phyloP scores from a whole-genome alignment of 1,139 yeast species.

The Waltiozyma solani region DNA sequence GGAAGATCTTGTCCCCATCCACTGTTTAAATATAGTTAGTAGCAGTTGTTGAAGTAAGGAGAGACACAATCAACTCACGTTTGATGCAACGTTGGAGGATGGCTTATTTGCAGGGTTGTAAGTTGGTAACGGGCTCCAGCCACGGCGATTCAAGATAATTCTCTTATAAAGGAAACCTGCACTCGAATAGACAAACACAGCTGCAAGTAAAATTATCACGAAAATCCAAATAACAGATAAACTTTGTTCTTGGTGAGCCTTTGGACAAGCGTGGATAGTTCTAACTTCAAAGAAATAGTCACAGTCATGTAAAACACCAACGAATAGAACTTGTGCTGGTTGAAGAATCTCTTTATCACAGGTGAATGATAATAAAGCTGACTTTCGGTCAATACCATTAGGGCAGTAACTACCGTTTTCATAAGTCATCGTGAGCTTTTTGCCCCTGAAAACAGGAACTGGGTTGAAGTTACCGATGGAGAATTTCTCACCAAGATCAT shows the following conservation, averaged over 20 bases:
- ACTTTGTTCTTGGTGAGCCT: constrained; percentile 36
- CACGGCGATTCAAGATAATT: constrained; percentile 21
- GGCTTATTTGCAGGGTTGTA: constrained; percentile 19
- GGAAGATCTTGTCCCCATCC: constrained; percentile 1
- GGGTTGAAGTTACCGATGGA: constrained; percentile 61
- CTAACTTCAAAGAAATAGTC: constrained; percentile 78
- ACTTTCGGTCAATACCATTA: constrained; percentile 38
- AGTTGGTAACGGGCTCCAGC: constrained; percentile 23
- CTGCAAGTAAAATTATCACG: constrained; percentile 41
- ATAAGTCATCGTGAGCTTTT: constrained; percentile 62
- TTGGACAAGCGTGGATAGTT: constrained; percentile 84
- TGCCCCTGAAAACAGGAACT: constrained; percentile 58
- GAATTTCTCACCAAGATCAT: constrained; percentile 36
- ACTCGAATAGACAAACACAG: constrained; percentile 42
- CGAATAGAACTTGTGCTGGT: constrained; percentile 58
- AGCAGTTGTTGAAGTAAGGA: not conserved
- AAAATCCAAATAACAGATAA: constrained; percentile 53
- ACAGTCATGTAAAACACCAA: constrained; percentile 70
- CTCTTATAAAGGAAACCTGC: constrained; percentile 42
- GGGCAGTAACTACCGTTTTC: constrained; percentile 64
- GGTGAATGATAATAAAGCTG: constrained; percentile 62
- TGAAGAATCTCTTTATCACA: constrained; percentile 70
- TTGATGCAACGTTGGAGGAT: constrained; percentile 13
- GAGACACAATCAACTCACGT: constrained; percentile 14
- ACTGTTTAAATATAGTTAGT: constrained; percentile 1